Percentiles rank a stretch among this genome's conserved stretches.
These are phyloP conservation scores for Ammopiptanthus mongolicus DNA, from an alignment of 306 rosid species.

Conservation along the genomic window DNA sequence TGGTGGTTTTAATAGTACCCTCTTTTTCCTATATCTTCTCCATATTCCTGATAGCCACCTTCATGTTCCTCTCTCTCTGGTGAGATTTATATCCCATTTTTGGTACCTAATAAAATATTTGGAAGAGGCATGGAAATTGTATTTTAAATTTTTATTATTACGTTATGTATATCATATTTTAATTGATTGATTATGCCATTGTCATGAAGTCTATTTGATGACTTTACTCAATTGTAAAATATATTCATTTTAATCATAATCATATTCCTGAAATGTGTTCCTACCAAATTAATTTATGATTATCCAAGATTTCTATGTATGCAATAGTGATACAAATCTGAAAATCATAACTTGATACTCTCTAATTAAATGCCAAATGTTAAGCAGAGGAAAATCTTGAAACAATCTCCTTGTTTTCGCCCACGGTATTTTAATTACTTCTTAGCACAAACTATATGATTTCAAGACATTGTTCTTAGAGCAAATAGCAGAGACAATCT, in stretches of 20 bases:
- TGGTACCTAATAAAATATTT: constrained; percentile 13
- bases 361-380: constrained; percentile 17
- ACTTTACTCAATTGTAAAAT: constrained; percentile 14
- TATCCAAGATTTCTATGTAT: constrained; percentile 6
- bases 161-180: background rate
- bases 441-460: background rate
- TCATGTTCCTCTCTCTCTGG: background rate
- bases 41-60: background rate
- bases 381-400: background rate
- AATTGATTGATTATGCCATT: constrained; percentile 9
- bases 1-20: background rate
- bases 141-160: background rate
- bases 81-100: background rate
- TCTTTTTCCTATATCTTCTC: background rate
- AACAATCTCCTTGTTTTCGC: background rate
- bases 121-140: constrained; percentile 14
- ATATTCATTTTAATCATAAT: constrained; percentile 17
- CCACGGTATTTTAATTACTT: constrained; percentile 2
- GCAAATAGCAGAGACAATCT: background rate
- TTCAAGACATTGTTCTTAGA: background rate
- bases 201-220: constrained; percentile 20
- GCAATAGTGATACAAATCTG: background rate
- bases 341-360: background rate
- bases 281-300: constrained; percentile 16
- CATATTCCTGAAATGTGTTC: constrained; percentile 16